Base-by-base conservation (phyloP, 306 rosid genomes). In the Vigna trinervia region DNA sequence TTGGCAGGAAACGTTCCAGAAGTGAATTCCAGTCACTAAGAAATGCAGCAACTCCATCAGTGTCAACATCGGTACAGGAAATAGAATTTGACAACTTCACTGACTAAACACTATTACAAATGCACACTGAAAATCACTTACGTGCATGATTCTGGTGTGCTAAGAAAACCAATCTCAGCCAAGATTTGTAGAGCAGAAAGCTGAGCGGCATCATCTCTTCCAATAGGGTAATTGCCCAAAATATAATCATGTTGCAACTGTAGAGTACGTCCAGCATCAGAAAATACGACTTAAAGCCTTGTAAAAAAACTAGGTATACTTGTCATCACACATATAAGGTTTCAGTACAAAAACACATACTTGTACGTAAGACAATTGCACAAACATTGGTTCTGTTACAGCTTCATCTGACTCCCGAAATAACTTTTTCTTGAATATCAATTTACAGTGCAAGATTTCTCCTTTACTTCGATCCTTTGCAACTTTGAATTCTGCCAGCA, bases 201-300 rank as follows among this genome's bases (percentile, higher is more conserved):
- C 85, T 92, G 97, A 15, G 94, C 91, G 79, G 97, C 99, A 84
- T 95, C 99, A 34, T 95, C 99, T 67, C 95, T 89, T 85, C 99
- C 99, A 71, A 92, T 90, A 51, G 99, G 99, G 84, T 92, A 95
- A 85, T 95, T 95, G 6, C 99, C 99, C 89, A 89, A 81, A 79
- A 95, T 87, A 86, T 92, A 95, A 90, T 95, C 99, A 78, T 92
- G 99, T 43, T 95, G 99, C 84, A 95, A 79, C 99, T 95, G 98
- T 46, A 84, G 69, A 76, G 82, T 12, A 84, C 79, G 77, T 66
- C 61, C 80, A 43, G 6, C 52, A 73, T 80, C 48, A 75, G 46
- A 30, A 79, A 79, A 30, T 43, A 82, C 56, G 76, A 43, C 59
- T 47, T 26, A 30, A 63, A 46, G 85, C 71, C 66, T 75, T 6